These are phyloP conservation scores for Lonicera japonica DNA, from an alignment of 129 eudicot species.

Conservation along the genomic window DNA sequence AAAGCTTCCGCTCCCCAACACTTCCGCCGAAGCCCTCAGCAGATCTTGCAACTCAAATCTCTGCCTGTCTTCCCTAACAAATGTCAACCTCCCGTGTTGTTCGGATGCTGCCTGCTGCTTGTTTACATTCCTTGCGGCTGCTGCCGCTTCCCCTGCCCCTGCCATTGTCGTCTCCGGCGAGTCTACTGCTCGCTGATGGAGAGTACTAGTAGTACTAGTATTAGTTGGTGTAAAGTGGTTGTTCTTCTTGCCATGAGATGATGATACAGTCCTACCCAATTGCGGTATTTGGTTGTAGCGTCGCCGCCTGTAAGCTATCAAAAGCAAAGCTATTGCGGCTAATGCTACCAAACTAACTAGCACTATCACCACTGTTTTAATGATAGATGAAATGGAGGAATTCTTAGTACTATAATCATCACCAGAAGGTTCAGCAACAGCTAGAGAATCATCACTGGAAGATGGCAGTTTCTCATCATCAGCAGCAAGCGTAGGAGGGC, in stretches of 20 bases:
- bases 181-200: slow-evolving; percentile 6
- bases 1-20: slow-evolving; percentile 75
- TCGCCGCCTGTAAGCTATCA: too few species aligned
- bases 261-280: too few species aligned
- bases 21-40: slow-evolving; percentile 64
- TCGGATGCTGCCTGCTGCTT: slow-evolving; percentile 1
- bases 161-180: slow-evolving; percentile 8
- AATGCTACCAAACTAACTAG: too few species aligned
- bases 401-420: too few species aligned
- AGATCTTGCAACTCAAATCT: slow-evolving; percentile 64
- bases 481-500: too few species aligned
- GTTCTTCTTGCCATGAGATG: not conserved
- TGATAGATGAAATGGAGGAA: too few species aligned
- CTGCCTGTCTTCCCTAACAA: slow-evolving; percentile 45
- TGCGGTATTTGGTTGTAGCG: too few species aligned
- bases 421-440: too few species aligned
- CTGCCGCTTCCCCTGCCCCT: slow-evolving; percentile 3
- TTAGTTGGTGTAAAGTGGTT: slow-evolving; percentile 16
- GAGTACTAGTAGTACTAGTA: not conserved
- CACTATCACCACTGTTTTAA: too few species aligned
- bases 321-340: too few species aligned
- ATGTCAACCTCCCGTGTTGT: slow-evolving; percentile 43
- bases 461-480: too few species aligned
- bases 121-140: slow-evolving; percentile 20
- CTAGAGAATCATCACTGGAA: too few species aligned